Conservation (phyloP, 2,329 filamentous ascomycete genomes). For the Polychaeton citri region DNA sequence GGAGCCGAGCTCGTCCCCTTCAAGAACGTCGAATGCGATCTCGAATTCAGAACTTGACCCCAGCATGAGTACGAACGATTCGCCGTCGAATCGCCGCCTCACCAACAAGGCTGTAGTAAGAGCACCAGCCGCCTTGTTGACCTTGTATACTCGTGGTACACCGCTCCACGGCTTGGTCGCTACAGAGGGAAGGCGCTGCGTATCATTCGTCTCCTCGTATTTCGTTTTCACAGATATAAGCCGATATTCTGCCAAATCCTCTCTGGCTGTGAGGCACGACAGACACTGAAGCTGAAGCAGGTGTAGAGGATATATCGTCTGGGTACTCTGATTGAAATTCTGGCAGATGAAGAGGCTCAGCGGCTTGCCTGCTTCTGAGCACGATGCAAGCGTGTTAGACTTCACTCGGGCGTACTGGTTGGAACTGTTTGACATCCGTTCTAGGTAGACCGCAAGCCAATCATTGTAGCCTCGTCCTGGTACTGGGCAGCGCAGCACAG, state of each 20-base stretch:
- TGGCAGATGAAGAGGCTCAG: slow-evolving; percentile 20
- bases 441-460: slow-evolving; percentile 20
- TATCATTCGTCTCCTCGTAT: slow-evolving; percentile 1
- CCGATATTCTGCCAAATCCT: slow-evolving; percentile 2
- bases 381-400: slow-evolving; percentile 9
- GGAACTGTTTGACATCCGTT: slow-evolving; percentile 9
- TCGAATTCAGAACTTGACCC: slow-evolving; percentile 6
- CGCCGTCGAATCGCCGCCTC: slow-evolving; percentile 2
- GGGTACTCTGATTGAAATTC: neutral
- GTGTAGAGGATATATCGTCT: slow-evolving; percentile 6
- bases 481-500: slow-evolving; percentile 20
- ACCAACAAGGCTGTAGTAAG: slow-evolving; percentile 6
- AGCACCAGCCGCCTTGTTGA: slow-evolving; percentile 5
- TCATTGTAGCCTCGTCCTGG: slow-evolving; percentile 19
- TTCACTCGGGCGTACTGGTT: slow-evolving; percentile 14
- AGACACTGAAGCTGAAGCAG: slow-evolving; percentile 5
- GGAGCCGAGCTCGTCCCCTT: neutral
- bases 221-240: slow-evolving; percentile 1
- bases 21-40: slow-evolving; percentile 5
- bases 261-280: too few species aligned
- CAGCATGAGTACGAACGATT: slow-evolving; percentile 5
- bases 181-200: slow-evolving; percentile 2
- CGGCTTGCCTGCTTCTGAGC: slow-evolving; percentile 9
- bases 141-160: slow-evolving; percentile 2
- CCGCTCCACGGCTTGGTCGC: neutral